Evolutionary conservation across 2,329 filamentous ascomycete genomes (phyloP).

Genomic region (Graphiopsis chlorocephala): DNA sequence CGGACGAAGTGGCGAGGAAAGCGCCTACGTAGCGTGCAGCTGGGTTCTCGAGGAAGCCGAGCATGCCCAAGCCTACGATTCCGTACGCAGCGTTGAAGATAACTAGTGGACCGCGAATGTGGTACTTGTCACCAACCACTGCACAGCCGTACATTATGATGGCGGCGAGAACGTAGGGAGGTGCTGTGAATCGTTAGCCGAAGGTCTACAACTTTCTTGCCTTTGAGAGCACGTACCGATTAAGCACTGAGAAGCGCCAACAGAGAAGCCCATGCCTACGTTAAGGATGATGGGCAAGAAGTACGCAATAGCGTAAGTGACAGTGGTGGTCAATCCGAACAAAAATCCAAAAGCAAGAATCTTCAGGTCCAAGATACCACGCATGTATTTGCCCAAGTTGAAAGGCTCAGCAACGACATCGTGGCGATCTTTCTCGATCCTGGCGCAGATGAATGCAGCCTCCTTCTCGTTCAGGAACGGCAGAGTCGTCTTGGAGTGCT

Average conservation of each 20-base stretch:
- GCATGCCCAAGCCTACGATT: constrained; percentile 34
- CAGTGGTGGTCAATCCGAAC: constrained; percentile 60
- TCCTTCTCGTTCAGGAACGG: constrained; percentile 48
- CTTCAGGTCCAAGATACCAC: constrained; percentile 47
- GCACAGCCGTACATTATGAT: constrained; percentile 35
- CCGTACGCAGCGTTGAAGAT: constrained; percentile 35
- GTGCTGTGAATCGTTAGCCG: constrained; percentile 13
- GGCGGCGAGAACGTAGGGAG: constrained; percentile 37
- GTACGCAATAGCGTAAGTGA: constrained; percentile 35
- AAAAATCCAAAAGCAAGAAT: constrained; percentile 56
- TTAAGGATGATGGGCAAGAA: constrained; percentile 40
- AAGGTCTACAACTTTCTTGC: not conserved
- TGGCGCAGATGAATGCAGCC: constrained; percentile 48
- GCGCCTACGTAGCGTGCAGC: constrained; percentile 36
- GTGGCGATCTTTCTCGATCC: constrained; percentile 52
- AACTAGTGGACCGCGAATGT: constrained; percentile 35
- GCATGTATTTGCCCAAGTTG: constrained; percentile 36
- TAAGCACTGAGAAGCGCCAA: constrained; percentile 31
- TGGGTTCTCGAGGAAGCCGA: constrained; percentile 31
- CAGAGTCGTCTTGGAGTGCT: constrained; percentile 35
- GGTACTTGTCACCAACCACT: constrained; percentile 33
- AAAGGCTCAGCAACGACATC: constrained; percentile 52
- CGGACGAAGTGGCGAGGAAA: constrained; percentile 35
- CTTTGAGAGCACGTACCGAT: constrained; percentile 20
- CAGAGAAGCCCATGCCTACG: constrained; percentile 35